These are phyloP conservation scores for Venturia asperata DNA, from an alignment of 2,329 filamentous ascomycete species.

Conservation along the genomic window DNA sequence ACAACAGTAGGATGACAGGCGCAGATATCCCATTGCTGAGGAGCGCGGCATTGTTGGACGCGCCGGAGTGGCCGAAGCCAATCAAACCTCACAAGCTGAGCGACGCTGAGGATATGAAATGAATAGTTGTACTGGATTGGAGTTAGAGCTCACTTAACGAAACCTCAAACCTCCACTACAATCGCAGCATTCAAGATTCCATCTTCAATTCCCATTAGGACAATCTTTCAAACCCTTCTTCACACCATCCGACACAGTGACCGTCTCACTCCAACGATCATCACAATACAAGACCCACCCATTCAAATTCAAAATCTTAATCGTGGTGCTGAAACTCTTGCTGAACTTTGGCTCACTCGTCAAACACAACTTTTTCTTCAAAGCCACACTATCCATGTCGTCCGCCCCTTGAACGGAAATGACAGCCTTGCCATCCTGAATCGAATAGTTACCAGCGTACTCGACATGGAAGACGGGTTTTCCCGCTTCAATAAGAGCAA, in stretches of 20 bases:
- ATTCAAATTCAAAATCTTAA: conserved; percentile 16
- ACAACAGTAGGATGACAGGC: background rate
- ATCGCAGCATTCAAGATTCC: background rate
- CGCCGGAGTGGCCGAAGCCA: conserved; percentile 3
- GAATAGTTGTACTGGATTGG: background rate
- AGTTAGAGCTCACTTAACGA: too few relatives aligned
- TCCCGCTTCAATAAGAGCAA: too few relatives aligned
- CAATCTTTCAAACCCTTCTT: conserved; percentile 10
- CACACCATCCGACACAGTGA: background rate
- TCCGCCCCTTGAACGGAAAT: too few relatives aligned
- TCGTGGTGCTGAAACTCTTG: too few relatives aligned
- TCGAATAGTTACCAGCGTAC: too few relatives aligned
- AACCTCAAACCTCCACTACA: too few relatives aligned
- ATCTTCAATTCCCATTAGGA: conserved; percentile 8
- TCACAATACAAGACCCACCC: conserved; percentile 18
- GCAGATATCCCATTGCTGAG: conserved; percentile 10
- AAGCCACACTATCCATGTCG: too few relatives aligned
- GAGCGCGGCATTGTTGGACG: conserved; percentile 1
- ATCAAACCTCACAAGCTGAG: conserved; percentile 14
- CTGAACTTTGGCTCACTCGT: too few relatives aligned
- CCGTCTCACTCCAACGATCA: background rate
- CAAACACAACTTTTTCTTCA: too few relatives aligned
- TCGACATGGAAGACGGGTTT: too few relatives aligned
- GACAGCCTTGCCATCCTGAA: too few relatives aligned
- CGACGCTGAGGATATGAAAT: conserved; percentile 4